phyloP scores from a whole-genome alignment of 768 basidiomycete genomes.

The Podaxis sp. region DNA sequence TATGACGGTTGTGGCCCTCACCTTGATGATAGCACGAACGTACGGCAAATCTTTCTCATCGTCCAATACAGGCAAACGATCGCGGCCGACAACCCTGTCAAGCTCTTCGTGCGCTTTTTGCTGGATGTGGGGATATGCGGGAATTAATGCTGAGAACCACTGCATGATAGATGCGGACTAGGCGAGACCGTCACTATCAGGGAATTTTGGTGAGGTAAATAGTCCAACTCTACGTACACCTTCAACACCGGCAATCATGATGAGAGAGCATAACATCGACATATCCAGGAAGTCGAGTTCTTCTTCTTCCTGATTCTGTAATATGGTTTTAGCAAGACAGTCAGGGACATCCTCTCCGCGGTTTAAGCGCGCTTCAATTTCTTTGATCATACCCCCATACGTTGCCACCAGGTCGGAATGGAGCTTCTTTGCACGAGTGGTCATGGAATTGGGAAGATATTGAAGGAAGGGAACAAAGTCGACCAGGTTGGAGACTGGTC shows the following conservation, averaged over 20 bases:
- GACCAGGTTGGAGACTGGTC: constrained; percentile 43
- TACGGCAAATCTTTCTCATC: constrained; percentile 22
- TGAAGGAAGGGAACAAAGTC: constrained; percentile 47
- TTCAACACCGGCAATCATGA: constrained; percentile 46
- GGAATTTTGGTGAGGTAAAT: too few relatives aligned
- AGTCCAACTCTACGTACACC: constrained; percentile 18
- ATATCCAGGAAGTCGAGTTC: constrained; percentile 38
- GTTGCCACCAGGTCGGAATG: constrained; percentile 36
- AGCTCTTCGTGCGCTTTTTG: constrained; percentile 24
- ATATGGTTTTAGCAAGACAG: constrained; percentile 40
- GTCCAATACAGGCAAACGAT: constrained; percentile 19
- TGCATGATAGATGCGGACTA: constrained; percentile 38
- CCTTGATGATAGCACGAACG: constrained; percentile 21
- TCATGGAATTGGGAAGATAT: constrained; percentile 36
- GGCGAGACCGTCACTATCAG: neutral
- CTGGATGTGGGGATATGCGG: constrained; percentile 19
- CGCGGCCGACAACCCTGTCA: constrained; percentile 22
- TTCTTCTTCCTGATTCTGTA: constrained; percentile 33
- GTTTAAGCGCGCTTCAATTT: constrained; percentile 35
- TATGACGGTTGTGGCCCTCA: neutral
- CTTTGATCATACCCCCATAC: constrained; percentile 38
- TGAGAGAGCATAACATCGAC: constrained; percentile 38
- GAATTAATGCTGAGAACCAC: constrained; percentile 34
- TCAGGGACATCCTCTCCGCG: constrained; percentile 39
- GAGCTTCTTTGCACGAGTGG: constrained; percentile 36